Percentiles rank a stretch among this genome's conserved stretches.
Evolutionary conservation across 805 yeast genomes (phyloP).

Genomic region (Wickerhamomyces mucosus): DNA sequence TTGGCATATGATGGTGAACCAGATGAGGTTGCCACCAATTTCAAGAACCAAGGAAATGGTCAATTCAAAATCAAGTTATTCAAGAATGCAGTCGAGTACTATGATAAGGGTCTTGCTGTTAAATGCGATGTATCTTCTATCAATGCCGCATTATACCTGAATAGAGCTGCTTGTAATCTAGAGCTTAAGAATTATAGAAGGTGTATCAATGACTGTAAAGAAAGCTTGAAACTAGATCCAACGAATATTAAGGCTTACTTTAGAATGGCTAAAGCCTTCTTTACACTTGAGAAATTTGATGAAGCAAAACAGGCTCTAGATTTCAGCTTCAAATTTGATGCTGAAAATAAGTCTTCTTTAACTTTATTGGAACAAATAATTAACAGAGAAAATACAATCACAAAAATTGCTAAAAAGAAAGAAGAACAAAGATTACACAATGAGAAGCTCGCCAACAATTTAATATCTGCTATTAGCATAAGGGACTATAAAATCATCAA

Average conservation of each 20-base stretch:
- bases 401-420: constrained; percentile 22
- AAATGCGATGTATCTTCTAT: constrained; percentile 48
- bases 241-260: constrained; percentile 75
- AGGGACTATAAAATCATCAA: constrained; percentile 45
- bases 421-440: constrained; percentile 27
- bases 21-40: constrained; percentile 80
- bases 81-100: constrained; percentile 67
- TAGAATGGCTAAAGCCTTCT: constrained; percentile 76
- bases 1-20: constrained; percentile 95
- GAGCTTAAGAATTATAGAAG: constrained; percentile 77
- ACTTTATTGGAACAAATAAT: constrained; percentile 33
- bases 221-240: constrained; percentile 56
- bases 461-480: constrained; percentile 50
- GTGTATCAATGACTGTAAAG: constrained; percentile 79
- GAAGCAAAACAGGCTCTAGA: constrained; percentile 62
- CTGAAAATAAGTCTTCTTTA: constrained; percentile 46
- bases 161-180: constrained; percentile 87
- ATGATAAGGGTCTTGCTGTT: constrained; percentile 71
- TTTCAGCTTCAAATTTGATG: constrained; percentile 57
- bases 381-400: constrained; percentile 25
- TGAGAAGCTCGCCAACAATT: constrained; percentile 30
- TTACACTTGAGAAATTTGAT: constrained; percentile 52
- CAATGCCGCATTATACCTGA: constrained; percentile 56
- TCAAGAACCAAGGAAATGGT: constrained; percentile 90
- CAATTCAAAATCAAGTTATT: constrained; percentile 64